phyloP scores from a whole-genome alignment of 768 basidiomycete species.

The Austroboletus eburneus region DNA sequence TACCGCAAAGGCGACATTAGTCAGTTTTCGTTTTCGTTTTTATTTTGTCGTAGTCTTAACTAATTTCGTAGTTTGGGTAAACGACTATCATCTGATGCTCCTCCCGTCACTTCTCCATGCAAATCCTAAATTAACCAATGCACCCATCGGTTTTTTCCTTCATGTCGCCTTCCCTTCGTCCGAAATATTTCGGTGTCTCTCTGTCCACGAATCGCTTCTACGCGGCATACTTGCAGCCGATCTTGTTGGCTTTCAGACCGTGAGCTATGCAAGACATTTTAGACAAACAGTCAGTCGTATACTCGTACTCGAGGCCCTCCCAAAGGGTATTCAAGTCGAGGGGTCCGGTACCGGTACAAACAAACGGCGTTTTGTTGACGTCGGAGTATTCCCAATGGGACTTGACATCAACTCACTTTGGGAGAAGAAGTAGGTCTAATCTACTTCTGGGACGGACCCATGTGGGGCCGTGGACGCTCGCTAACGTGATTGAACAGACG shows the following conservation, averaged over 20 bases:
- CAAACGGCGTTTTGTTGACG: constrained; percentile 70
- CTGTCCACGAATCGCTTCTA: too few species aligned
- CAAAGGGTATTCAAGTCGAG: constrained; percentile 73
- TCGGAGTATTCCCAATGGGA: too few species aligned
- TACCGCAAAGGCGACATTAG: constrained; percentile 88
- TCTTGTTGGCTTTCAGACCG: too few species aligned
- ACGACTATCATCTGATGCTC: constrained; percentile 97
- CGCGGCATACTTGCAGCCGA: too few species aligned
- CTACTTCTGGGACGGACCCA: constrained; percentile 1
- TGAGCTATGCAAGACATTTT: too few species aligned
- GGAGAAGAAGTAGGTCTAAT: constrained; percentile 36
- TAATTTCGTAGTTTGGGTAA: constrained; percentile 57
- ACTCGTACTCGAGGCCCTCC: too few species aligned
- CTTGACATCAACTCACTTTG: too few species aligned
- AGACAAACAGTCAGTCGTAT: too few species aligned
- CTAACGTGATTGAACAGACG: constrained; percentile 37
- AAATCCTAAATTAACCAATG: constrained; percentile 40
- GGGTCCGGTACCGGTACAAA: constrained; percentile 9
- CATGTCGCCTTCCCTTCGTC: constrained; percentile 98
- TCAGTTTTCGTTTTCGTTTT: constrained; percentile 26
- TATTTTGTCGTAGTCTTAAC: not conserved
- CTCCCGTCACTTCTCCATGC: constrained; percentile 83
- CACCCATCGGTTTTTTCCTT: constrained; percentile 80
- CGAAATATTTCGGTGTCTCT: too few species aligned
- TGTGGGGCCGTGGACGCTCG: constrained; percentile 1